Base-by-base conservation (phyloP, 2,329 filamentous ascomycete species). In the Bipolaris oryzae region DNA sequence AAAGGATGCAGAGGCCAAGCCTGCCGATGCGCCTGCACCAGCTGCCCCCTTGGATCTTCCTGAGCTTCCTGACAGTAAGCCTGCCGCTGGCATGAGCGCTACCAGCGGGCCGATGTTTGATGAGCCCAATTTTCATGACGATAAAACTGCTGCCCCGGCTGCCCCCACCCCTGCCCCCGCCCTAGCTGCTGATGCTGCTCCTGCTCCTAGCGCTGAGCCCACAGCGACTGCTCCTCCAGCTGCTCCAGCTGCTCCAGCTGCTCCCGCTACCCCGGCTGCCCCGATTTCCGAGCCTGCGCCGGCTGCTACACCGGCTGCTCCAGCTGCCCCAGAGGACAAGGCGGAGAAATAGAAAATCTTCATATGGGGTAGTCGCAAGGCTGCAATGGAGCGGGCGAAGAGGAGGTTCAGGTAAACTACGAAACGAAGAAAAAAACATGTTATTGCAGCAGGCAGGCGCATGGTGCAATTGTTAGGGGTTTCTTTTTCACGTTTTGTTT, bases 81-180 rank as follows among this genome's bases (percentile, higher is more conserved):
- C 69, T 21, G 73, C 72, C 20, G 71, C 71, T 16, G 74, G 74
- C 33, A 77, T 77, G 75, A 76, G 72, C 34, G 75, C 75, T 11
- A 77, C 75, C 9, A 76, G 72, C 33, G 75, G 75, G 15, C 75
- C 75, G 9, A 55, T 77, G 65, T 66, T 63, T 37, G 73, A 74
- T 21, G 65, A 74, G 48, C 68, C 67, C 23, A 64, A 69, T 51
- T 72, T 75, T 37, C 57, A 62, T 7, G 57, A 62, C 3, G 57
- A 50, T 23, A 39, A 60, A 54, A 49, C 63, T 13, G 60, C 68
- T 37, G 54, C 63, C 20, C 57, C 57, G 48, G 25, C 39, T 15
- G 23, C 52, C n/a, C 45, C 51, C 28, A 38, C 31, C 15, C 28
- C 44, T 3, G 41, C 34, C 35, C 34, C 47, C n/a, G 34, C 41